Base-by-base conservation (phyloP, 768 basidiomycete genomes). In the Rhizopogon salebrosus region DNA sequence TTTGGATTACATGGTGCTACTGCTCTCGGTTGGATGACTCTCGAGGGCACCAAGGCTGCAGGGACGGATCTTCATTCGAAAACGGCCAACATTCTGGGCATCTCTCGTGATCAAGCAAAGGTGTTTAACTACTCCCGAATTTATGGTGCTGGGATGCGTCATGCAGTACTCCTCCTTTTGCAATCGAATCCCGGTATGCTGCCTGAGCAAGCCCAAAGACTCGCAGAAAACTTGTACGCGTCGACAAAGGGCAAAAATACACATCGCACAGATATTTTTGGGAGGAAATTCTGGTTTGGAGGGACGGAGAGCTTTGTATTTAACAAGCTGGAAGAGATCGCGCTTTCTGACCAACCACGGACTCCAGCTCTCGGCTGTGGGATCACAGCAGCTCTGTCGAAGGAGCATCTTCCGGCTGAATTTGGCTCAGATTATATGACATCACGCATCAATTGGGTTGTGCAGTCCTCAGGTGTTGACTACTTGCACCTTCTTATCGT, bases 61-160 rank as follows among this genome's bases (percentile, higher is more conserved):
- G 94, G 94, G 5, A 98, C 95, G 6, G 95, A 99, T 71, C 71
- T 99, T 27, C 95, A 98, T 64, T 98, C 95, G 10, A 97, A 97
- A 73, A 95, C 95, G 2, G 97, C 95, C 10, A 82, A 71, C 54
- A 98, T 98, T 62, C 75, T 98, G 36, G 90, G 91, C 16, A 95
- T 95, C 58, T 90, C 92, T 37, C 82, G 95, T 29, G 93, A 98
- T 62, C 86, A 90, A 59, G 95, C 97, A 29, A 98, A 99, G 68
- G 92, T 95, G 34, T 99, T 99, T 82, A 99, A 99, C 65, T 99
- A 98, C 63, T 97, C 95, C 40, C 84, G 95, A 34, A 97, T 99
- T 60, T 98, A 98, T 62, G 95, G 95, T n/a, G 95, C 95, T 1
- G 97, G 95, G 6, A 91, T 93, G 84, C 86, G 87, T 53, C 94